phyloP scores from a whole-genome alignment of 805 yeast genomes.

The Yamadazyma ubonensis region DNA sequence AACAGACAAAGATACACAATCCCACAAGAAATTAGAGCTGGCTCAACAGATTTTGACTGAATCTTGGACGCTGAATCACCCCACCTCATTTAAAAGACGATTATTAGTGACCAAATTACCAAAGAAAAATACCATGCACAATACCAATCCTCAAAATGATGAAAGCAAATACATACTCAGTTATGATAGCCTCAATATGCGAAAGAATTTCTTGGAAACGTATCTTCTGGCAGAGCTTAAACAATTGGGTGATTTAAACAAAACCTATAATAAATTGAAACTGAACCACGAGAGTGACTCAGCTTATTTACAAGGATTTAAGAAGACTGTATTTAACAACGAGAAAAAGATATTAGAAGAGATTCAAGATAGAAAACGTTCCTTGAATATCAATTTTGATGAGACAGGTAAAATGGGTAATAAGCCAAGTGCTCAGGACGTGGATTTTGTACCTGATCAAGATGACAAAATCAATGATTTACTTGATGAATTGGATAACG shows the following conservation, averaged over 20 bases:
- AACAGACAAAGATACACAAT: constrained; percentile 1
- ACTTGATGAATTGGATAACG: constrained; percentile 6
- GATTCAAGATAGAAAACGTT: constrained; percentile 5
- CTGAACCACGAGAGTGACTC: constrained; percentile 30
- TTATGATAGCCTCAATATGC: constrained; percentile 24
- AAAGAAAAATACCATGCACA: constrained; percentile 18
- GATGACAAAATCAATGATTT: constrained; percentile 11
- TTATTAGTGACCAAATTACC: constrained; percentile 29
- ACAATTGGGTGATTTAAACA: constrained; percentile 34
- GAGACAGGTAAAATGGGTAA: neutral
- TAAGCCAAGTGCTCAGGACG: neutral
- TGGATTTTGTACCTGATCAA: constrained; percentile 4
- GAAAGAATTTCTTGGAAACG: constrained; percentile 32
- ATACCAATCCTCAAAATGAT: constrained; percentile 13
- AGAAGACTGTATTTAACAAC: constrained; percentile 19
- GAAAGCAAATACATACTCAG: constrained; percentile 21
- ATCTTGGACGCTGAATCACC: constrained; percentile 24
- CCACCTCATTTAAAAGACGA: constrained; percentile 25
- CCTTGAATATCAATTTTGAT: neutral
- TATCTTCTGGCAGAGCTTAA: constrained; percentile 40
- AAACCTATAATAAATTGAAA: constrained; percentile 23
- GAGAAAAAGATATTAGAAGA: constrained; percentile 16
- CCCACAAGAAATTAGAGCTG: constrained; percentile 16
- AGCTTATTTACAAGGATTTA: constrained; percentile 31
- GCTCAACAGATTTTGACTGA: constrained; percentile 25